phyloP scores from a whole-genome alignment of 805 yeast species.

The Naumovozyma castellii region DNA sequence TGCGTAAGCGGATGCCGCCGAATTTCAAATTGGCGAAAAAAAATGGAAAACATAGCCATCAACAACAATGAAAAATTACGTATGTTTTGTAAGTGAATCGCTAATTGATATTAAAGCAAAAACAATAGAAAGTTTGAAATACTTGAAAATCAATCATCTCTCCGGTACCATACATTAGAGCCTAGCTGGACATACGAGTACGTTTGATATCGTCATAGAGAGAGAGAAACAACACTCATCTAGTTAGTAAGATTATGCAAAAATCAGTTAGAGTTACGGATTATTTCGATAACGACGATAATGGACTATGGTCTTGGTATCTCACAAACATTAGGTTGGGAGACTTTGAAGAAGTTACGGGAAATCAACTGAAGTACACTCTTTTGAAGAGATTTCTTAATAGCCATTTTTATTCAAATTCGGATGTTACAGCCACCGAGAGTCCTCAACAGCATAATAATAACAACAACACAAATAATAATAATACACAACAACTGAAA shows the following conservation, averaged over 20 bases:
- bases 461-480: conserved; percentile 5
- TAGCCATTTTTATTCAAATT: conserved; percentile 11
- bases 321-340: conserved; percentile 29
- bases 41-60: no score
- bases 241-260: conserved; percentile 21
- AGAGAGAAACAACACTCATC: not conserved
- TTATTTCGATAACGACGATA: conserved; percentile 26
- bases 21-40: no score
- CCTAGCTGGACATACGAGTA: no score
- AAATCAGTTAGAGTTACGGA: conserved; percentile 24
- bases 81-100: no score
- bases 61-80: not conserved
- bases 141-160: no score
- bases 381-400: conserved; percentile 26
- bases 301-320: conserved; percentile 33
- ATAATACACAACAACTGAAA: conserved; percentile 6
- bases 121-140: no score
- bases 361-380: conserved; percentile 20
- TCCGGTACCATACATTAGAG: no score
- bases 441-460: conserved; percentile 1
- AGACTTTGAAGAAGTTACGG: conserved; percentile 28
- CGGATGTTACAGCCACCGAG: not conserved
- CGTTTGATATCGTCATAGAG: no score
- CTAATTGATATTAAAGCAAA: no score
- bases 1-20: not conserved